Evolutionary conservation across 257 asterid species (phyloP).

Genomic region (Fraxinus americana): DNA sequence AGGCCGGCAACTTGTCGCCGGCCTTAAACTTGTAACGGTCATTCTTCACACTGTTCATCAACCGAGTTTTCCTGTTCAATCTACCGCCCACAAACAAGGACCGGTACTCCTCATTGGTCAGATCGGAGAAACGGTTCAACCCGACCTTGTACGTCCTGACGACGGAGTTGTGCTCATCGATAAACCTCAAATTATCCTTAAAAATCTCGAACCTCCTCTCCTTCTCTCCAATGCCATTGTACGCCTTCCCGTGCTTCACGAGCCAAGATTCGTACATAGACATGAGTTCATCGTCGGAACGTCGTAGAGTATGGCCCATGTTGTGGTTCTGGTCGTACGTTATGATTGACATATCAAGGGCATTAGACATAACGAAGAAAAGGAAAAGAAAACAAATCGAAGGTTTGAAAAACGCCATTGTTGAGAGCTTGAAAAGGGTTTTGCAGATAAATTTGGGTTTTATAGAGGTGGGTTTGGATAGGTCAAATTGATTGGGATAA

Average conservation of each 20-base stretch:
- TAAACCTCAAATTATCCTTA: slow-evolving; percentile 68
- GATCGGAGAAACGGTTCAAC: slow-evolving; percentile 78
- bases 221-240: slow-evolving; percentile 71
- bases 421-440: slow-evolving; percentile 18
- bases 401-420: slow-evolving; percentile 53
- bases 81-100: slow-evolving; percentile 53
- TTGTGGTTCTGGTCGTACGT: slow-evolving; percentile 48
- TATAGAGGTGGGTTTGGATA: not conserved
- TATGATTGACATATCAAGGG: slow-evolving; percentile 77
- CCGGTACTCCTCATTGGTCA: slow-evolving; percentile 76
- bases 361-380: slow-evolving; percentile 44
- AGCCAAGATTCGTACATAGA: slow-evolving; percentile 80
- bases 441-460: not conserved
- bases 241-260: slow-evolving; percentile 58
- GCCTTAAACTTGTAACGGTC: slow-evolving; percentile 53
- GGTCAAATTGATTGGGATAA: not conserved
- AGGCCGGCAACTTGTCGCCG: slow-evolving; percentile 65
- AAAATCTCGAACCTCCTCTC: slow-evolving; percentile 70
- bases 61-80: slow-evolving; percentile 36
- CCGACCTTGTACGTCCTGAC: slow-evolving; percentile 61
- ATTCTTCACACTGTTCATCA: slow-evolving; percentile 32
- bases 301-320: slow-evolving; percentile 9
- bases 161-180: slow-evolving; percentile 60
- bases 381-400: slow-evolving; percentile 29
- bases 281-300: slow-evolving; percentile 36